phyloP scores from a whole-genome alignment of 2,329 filamentous ascomycete genomes.

The Talaromyces sp. region DNA sequence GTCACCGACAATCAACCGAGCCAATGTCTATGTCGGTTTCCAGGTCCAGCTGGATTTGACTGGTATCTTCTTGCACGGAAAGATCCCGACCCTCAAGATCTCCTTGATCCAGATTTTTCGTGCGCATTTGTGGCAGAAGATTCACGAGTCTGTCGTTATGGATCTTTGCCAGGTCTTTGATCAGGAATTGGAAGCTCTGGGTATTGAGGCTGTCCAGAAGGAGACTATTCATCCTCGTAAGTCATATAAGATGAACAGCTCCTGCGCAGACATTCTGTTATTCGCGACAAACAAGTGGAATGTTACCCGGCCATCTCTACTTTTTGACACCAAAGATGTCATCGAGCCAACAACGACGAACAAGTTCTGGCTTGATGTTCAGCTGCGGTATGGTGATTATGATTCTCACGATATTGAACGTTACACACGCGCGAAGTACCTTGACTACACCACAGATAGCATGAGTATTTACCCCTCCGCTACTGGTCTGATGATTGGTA shows the following conservation, averaged over 20 bases:
- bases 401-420: slow-evolving; percentile 98
- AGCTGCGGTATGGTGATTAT: slow-evolving; percentile 94
- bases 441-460: slow-evolving; percentile 97
- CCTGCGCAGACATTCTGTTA: slow-evolving; percentile 91
- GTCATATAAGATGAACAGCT: slow-evolving; percentile 99
- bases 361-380: slow-evolving; percentile 99
- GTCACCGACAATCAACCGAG: slow-evolving; percentile 88
- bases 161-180: slow-evolving; percentile 98
- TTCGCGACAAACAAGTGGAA: slow-evolving; percentile 99
- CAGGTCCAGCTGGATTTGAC: slow-evolving; percentile 97
- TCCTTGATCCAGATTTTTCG: slow-evolving; percentile 98
- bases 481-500: slow-evolving; percentile 94
- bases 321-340: slow-evolving; percentile 94
- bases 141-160: slow-evolving; percentile 98
- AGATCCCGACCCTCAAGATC: slow-evolving; percentile 97
- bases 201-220: slow-evolving; percentile 97
- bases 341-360: slow-evolving; percentile 93
- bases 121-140: slow-evolving; percentile 99
- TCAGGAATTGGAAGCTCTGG: slow-evolving; percentile 89
- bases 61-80: slow-evolving; percentile 97
- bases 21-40: slow-evolving; percentile 99
- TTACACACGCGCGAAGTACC: slow-evolving; percentile 94
- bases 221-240: slow-evolving; percentile 99
- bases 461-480: slow-evolving; percentile 98
- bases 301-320: slow-evolving; percentile 83